These are phyloP conservation scores for Saturnispora galanensis DNA, from an alignment of 805 yeast species.

Conservation along the genomic window DNA sequence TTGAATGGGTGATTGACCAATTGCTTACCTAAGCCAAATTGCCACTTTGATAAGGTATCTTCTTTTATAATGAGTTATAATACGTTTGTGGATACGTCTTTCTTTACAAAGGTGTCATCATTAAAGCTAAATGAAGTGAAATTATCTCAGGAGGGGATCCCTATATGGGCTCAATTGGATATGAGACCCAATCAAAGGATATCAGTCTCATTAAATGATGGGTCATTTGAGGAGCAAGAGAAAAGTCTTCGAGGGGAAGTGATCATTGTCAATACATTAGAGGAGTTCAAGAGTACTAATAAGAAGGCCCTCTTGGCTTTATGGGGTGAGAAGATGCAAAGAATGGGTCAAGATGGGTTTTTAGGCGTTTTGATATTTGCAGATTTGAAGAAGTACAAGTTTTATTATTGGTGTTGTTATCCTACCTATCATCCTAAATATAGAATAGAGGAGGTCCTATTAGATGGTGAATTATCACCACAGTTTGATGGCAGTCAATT, in stretches of 20 bases:
- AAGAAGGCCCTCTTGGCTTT: constrained; percentile 48
- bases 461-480: constrained; percentile 18
- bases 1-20: constrained; percentile 70
- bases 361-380: constrained; percentile 62
- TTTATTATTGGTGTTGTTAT: constrained; percentile 86
- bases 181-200: constrained; percentile 8
- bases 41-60: not conserved
- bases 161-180: constrained; percentile 25
- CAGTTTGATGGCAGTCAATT: not conserved
- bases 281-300: constrained; percentile 65
- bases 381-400: constrained; percentile 81
- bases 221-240: not conserved
- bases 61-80: not conserved
- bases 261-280: constrained; percentile 69
- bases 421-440: constrained; percentile 40
- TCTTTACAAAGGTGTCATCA: constrained; percentile 66
- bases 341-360: constrained; percentile 25
- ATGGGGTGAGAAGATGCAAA: constrained; percentile 24
- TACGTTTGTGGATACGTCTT: constrained; percentile 69
- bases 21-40: not conserved
- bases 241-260: constrained; percentile 27
- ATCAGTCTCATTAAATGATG: not conserved
- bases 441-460: constrained; percentile 33
- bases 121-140: constrained; percentile 66
- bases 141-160: constrained; percentile 29